A percentile compares a stretch with the other conserved stretches of the same genome.
Evolutionary conservation across 2,329 filamentous ascomycete species (phyloP).

Genomic region (Verticillium dahliae): DNA sequence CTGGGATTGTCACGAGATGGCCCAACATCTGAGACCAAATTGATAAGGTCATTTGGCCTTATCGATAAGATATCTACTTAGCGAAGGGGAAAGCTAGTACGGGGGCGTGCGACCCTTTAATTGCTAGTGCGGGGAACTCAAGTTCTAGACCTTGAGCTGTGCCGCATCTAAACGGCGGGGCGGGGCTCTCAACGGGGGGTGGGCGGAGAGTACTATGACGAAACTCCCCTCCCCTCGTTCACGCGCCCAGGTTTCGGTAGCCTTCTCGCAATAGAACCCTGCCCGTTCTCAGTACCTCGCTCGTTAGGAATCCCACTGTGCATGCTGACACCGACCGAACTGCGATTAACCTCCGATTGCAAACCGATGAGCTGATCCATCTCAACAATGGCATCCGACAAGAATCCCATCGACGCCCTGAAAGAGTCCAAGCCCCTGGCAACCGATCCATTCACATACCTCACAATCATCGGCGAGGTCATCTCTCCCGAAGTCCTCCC

Average conservation of each 20-base stretch:
- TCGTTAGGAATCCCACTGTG: neutral
- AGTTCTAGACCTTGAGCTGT: neutral
- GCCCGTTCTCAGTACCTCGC: neutral
- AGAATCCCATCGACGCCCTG: slow-evolving; percentile 37
- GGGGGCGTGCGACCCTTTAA: neutral
- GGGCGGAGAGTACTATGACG: neutral
- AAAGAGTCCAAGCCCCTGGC: slow-evolving; percentile 42
- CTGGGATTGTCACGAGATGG: neutral
- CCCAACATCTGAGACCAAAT: neutral
- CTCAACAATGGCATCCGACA: slow-evolving; percentile 17
- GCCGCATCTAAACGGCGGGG: neutral
- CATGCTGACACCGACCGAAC: neutral
- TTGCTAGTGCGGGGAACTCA: neutral
- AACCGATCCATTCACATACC: slow-evolving; percentile 66
- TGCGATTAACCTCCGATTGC: neutral
- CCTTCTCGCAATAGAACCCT: neutral
- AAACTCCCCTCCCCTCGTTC: neutral
- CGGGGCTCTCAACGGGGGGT: neutral
- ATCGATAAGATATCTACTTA: neutral
- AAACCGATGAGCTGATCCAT: neutral
- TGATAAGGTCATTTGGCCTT: neutral
- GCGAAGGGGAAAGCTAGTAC: neutral
- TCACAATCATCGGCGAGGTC: slow-evolving; percentile 71
- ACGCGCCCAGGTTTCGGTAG: neutral
- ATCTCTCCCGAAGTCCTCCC: slow-evolving; percentile 61